Conservation (phyloP, 1,284 basidiomycete species). For the Ceratorhiza oryzae-sativae region DNA sequence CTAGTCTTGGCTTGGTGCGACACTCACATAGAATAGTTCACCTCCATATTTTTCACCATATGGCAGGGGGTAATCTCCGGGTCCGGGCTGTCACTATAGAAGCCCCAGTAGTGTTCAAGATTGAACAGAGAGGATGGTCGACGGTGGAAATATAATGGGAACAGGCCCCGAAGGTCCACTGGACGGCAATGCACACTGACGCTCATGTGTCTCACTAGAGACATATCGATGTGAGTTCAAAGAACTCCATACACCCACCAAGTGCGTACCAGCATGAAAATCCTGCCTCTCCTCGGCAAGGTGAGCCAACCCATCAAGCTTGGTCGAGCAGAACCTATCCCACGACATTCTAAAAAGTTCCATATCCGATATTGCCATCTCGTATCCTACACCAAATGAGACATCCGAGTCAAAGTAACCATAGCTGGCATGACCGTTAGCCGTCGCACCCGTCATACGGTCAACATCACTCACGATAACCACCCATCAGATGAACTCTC, state of each 20-base stretch:
- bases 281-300: slow-evolving; percentile 15
- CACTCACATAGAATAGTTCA: slow-evolving; percentile 25
- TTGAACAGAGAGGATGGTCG: slow-evolving; percentile 33
- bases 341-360: slow-evolving; percentile 14
- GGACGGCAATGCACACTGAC: slow-evolving; percentile 5
- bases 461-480: neutral
- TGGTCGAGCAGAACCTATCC: slow-evolving; percentile 8
- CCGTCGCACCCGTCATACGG: neutral
- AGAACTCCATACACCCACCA: neutral
- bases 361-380: slow-evolving; percentile 13
- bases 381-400: slow-evolving; percentile 15
- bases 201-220: slow-evolving; percentile 19
- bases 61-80: neutral
- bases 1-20: neutral
- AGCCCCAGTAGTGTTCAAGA: slow-evolving; percentile 25
- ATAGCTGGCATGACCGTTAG: neutral
- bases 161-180: neutral
- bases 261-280: slow-evolving; percentile 2
- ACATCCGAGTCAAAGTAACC: slow-evolving; percentile 13
- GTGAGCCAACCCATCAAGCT: neutral
- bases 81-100: slow-evolving; percentile 24
- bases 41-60: neutral
- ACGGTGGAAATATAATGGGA: slow-evolving; percentile 28
- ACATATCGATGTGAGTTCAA: neutral
- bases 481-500: slow-evolving; percentile 18